These are phyloP conservation scores for Paraphoma chrysanthemicola DNA, from an alignment of 2,329 filamentous ascomycete species.

Conservation along the genomic window DNA sequence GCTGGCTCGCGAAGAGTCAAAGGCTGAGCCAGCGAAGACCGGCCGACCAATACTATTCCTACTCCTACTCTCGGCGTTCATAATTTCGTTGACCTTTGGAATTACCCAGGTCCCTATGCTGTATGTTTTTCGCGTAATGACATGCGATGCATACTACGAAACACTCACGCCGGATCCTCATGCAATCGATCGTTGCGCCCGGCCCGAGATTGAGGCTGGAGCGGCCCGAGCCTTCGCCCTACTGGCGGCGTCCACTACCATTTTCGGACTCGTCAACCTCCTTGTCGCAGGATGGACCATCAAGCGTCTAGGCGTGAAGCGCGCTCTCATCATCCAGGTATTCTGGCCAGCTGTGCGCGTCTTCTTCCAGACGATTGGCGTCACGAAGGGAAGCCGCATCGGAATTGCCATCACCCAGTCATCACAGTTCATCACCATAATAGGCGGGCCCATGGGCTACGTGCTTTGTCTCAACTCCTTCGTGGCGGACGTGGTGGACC, in stretches of 20 bases:
- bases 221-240: constrained; percentile 71
- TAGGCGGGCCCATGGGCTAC: constrained; percentile 74
- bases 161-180: constrained; percentile 57
- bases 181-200: constrained; percentile 62
- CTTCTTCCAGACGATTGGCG: constrained; percentile 68
- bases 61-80: constrained; percentile 65
- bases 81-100: constrained; percentile 62
- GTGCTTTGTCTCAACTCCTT: constrained; percentile 73
- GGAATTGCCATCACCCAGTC: constrained; percentile 74
- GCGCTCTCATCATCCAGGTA: constrained; percentile 68
- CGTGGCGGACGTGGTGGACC: constrained; percentile 69
- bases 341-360: constrained; percentile 70
- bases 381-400: constrained; percentile 63
- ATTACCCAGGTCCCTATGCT: constrained; percentile 61
- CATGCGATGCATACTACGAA: constrained; percentile 73
- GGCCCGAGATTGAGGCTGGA: constrained; percentile 68
- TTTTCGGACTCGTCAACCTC: constrained; percentile 72
- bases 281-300: constrained; percentile 72
- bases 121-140: constrained; percentile 75
- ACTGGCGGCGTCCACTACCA: constrained; percentile 70
- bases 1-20: constrained; percentile 13
- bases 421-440: constrained; percentile 71
- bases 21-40: constrained; percentile 14
- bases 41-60: constrained; percentile 45
- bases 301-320: constrained; percentile 69